These are phyloP conservation scores for Astragalus membranaceus DNA, from an alignment of 306 rosid species.

Conservation along the genomic window DNA sequence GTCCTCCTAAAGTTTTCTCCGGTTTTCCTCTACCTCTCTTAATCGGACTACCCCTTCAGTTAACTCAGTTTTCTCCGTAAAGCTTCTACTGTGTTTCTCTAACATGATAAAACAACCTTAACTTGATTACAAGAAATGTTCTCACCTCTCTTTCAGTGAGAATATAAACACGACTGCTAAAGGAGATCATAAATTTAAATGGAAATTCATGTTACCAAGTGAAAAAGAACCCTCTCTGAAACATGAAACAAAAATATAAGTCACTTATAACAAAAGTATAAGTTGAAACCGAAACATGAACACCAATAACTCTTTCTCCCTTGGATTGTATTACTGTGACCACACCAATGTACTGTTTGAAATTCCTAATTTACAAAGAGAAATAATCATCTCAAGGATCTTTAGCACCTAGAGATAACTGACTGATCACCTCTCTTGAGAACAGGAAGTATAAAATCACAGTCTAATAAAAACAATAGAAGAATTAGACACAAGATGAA, in stretches of 20 bases:
- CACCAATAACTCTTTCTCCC: background rate
- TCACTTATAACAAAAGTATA: background rate
- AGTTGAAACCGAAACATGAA: background rate
- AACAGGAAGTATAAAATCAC: background rate
- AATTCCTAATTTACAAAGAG: background rate
- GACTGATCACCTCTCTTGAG: background rate
- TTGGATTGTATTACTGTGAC: background rate
- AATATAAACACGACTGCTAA: background rate
- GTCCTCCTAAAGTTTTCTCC: too few relatives aligned
- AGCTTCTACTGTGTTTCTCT: too few relatives aligned
- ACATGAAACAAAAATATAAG: background rate
- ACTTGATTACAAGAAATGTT: background rate
- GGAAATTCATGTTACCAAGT: background rate
- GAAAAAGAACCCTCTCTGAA: background rate
- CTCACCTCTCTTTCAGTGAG: background rate
- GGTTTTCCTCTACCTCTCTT: too few relatives aligned
- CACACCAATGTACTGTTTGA: background rate
- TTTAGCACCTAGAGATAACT: background rate
- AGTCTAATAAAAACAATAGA: background rate
- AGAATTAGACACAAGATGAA: background rate
- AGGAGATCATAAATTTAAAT: background rate
- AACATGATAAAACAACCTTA: too few relatives aligned
- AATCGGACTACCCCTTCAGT: too few relatives aligned
- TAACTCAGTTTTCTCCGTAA: too few relatives aligned
- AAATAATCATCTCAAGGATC: background rate